phyloP scores from a whole-genome alignment of 345 rosid genomes.

The Salix brachista region DNA sequence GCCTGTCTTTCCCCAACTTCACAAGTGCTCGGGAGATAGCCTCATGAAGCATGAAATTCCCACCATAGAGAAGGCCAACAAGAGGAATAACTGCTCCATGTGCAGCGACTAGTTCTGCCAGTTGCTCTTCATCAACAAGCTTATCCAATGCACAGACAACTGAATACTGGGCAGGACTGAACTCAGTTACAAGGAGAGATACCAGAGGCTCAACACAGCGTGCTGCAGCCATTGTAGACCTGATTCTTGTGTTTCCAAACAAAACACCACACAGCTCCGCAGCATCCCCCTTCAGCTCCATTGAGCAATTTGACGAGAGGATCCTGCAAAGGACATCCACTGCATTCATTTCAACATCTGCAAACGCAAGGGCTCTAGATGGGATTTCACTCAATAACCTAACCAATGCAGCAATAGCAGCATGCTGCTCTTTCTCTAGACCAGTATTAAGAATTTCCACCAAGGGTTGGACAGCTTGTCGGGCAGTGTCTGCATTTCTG shows the following conservation, averaged over 20 bases:
- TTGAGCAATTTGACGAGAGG: constrained; percentile 82
- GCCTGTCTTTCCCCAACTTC: constrained; percentile 97
- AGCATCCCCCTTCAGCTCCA: constrained; percentile 98
- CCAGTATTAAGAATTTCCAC: constrained; percentile 97
- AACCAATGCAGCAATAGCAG: constrained; percentile 95
- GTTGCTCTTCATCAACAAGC: constrained; percentile 95
- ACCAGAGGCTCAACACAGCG: constrained; percentile 98
- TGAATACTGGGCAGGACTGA: constrained; percentile 89
- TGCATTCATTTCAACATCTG: constrained; percentile 98
- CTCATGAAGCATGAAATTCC: constrained; percentile 86
- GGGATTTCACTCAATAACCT: constrained; percentile 94
- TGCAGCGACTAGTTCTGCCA: constrained; percentile 97
- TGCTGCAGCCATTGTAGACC: constrained; percentile 96
- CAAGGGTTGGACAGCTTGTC: constrained; percentile 97
- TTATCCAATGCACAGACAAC: constrained; percentile 93
- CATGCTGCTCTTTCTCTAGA: constrained; percentile 94
- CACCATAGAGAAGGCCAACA: constrained; percentile 93
- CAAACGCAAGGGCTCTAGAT: constrained; percentile 88
- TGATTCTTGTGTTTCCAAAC: constrained; percentile 83
- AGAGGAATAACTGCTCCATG: constrained; percentile 99
- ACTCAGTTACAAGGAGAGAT: constrained; percentile 85
- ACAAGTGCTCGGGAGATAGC: constrained; percentile 92
- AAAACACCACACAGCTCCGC: constrained; percentile 96
- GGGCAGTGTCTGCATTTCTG: constrained; percentile 85
- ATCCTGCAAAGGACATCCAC: constrained; percentile 97